Percentiles rank a stretch among this genome's conserved stretches.
Evolutionary conservation across 768 basidiomycete genomes (phyloP).

Genomic region (Cystofilobasidium macerans): DNA sequence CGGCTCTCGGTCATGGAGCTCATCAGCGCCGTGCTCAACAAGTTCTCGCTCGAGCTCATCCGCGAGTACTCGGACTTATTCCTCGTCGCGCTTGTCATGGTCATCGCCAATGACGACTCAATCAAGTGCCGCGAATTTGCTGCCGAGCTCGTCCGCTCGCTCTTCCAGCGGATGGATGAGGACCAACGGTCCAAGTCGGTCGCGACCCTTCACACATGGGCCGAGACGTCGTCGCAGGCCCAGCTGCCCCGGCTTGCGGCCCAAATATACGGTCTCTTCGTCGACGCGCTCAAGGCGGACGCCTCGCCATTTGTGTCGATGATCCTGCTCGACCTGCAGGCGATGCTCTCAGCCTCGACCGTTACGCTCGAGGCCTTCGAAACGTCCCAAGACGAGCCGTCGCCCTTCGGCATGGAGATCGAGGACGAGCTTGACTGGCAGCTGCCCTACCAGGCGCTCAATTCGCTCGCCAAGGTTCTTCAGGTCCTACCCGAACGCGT

Average conservation of each 20-base stretch:
- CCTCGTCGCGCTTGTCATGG: conserved; percentile 84
- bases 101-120: conserved; percentile 86
- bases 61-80: conserved; percentile 75
- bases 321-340: conserved; percentile 20
- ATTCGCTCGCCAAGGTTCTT: conserved; percentile 54
- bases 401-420: conserved; percentile 31
- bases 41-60: conserved; percentile 66
- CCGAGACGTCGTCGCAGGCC: conserved; percentile 49
- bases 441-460: conserved; percentile 66
- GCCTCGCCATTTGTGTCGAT: conserved; percentile 28
- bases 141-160: conserved; percentile 62
- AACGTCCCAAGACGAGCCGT: conserved; percentile 38
- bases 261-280: conserved; percentile 69
- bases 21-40: conserved; percentile 66
- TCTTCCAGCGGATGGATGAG: conserved; percentile 59
- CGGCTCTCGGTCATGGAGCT: conserved; percentile 89
- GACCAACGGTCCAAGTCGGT: conserved; percentile 50
- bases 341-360: conserved; percentile 18
- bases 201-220: conserved; percentile 70
- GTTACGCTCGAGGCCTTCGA: conserved; percentile 37
- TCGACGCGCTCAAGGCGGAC: conserved; percentile 51
- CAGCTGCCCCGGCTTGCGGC: conserved; percentile 61
- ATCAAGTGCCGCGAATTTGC: conserved; percentile 81
- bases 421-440: conserved; percentile 60
- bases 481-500: conserved; percentile 41